Evolutionary conservation across 2,329 filamentous ascomycete species (phyloP), one percentile per base, ranked within the genome.

Genomic region (Ophiostoma triangulosporum): DNA sequence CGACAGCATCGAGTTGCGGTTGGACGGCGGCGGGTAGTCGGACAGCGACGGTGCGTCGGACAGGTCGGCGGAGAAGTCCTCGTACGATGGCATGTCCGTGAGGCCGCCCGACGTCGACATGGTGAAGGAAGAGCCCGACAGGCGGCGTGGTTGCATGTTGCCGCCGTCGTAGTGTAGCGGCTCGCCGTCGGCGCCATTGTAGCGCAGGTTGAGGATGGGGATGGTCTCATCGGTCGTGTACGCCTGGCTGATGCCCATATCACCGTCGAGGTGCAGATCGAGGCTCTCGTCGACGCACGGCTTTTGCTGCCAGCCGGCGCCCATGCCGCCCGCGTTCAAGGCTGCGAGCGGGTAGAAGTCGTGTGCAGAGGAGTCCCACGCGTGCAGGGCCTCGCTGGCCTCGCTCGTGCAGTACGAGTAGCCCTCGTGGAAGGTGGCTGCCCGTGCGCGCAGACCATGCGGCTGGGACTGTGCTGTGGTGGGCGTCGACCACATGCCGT

Each of bases 101-200:
- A 84, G 69, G 22, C 73, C 74, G 22, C 81, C 76, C 40, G 76
- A 76, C 1, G 78, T 86, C 15, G 84, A 87, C 68, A 87, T 76
- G 36, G 83, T 84, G 62, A 86, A 85, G 1, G 84, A 86, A 2
- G 84, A 86, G 48, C 83, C 83, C 20, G 84, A 86, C 72, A 86
- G 77, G 57, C 82, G 76, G 56, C 83, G 75, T 48, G 75, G 72
- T 57, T 77, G 75, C 46, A 75, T 66, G n/a, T 68, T 70, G 52
- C 69, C 69, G 52, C 73, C 69, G 38, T 80, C 77, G 56, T 76
- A 72, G 54, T 69, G 70, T 56, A 76, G 61, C 17, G 67, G 58
- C 33, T 80, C 76, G 52, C 70, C 67, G n/a, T 81, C 78, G 65
- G 72, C 60, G 22, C 14, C 24, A 8, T 11, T 38, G 33, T 76